These are phyloP conservation scores for Piper betle DNA, from an alignment of 164 flowering plant species.

Conservation along the genomic window DNA sequence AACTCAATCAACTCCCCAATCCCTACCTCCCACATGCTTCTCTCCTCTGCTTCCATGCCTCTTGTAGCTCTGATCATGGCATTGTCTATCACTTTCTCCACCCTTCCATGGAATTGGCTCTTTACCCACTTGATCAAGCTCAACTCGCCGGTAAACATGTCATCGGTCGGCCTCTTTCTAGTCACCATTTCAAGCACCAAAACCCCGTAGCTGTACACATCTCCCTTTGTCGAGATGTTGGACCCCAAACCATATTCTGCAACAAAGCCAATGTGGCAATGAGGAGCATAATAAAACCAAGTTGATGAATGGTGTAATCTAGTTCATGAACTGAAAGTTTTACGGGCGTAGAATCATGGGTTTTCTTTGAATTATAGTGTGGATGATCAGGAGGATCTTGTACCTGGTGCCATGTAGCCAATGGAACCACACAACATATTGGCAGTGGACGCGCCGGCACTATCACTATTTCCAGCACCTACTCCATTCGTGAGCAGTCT, in stretches of 20 bases:
- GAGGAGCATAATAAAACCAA: no score
- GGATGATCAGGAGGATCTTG: conserved; percentile 14
- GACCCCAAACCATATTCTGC: conserved; percentile 24
- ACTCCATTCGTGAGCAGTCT: conserved; percentile 18
- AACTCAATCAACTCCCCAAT: conserved; percentile 16
- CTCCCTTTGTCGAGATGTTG: conserved; percentile 20
- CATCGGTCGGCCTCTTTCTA: conserved; percentile 22
- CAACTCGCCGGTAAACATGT: conserved; percentile 15
- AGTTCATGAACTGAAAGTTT: neutral
- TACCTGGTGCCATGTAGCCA: conserved; percentile 29
- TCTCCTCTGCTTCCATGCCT: conserved; percentile 11
- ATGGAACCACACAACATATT: conserved; percentile 15
- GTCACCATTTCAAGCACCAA: conserved; percentile 22
- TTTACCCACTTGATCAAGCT: conserved; percentile 21
- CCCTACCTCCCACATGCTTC: conserved; percentile 19
- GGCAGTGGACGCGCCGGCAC: conserved; percentile 17
- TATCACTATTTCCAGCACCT: conserved; percentile 2
- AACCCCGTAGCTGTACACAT: conserved; percentile 24
- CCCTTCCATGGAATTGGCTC: conserved; percentile 13
- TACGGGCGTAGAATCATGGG: no score
- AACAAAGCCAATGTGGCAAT: no score
- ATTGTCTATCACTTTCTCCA: conserved; percentile 24
- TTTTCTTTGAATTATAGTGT: conserved; percentile 11
- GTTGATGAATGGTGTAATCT: neutral
- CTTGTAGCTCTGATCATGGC: conserved; percentile 12